phyloP scores from a whole-genome alignment of 1,284 basidiomycete genomes.

The Entoloma clypeatum region DNA sequence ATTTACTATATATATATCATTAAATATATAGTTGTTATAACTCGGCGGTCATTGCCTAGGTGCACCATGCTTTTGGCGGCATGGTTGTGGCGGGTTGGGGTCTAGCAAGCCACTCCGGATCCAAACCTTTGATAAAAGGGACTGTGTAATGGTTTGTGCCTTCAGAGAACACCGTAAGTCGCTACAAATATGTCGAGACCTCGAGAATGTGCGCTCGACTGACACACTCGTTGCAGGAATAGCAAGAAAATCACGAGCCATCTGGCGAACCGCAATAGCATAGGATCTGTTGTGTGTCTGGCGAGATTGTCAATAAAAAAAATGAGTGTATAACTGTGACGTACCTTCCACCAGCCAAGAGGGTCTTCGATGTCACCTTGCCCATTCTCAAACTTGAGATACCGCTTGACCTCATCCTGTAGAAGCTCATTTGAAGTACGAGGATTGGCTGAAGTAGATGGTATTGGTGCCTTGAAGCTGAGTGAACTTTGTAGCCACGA shows the following conservation, averaged over 20 bases:
- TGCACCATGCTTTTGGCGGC: no score
- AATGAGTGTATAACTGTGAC: background rate
- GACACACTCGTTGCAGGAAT: conserved; percentile 33
- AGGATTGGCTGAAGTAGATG: background rate
- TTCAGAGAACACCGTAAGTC: conserved; percentile 27
- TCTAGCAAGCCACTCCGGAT: no score
- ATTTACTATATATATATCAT: no score
- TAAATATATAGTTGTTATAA: no score
- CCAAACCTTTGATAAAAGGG: no score
- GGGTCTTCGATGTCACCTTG: conserved; percentile 7
- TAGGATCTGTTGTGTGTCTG: conserved; percentile 14
- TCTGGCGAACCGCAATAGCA: conserved; percentile 24
- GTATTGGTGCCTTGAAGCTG: no score
- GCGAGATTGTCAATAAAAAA: background rate
- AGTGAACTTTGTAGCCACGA: no score
- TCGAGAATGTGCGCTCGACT: conserved; percentile 31
- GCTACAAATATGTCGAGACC: conserved; percentile 28
- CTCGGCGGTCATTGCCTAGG: no score
- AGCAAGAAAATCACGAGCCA: conserved; percentile 31
- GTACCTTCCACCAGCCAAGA: conserved; percentile 13
- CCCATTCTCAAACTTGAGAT: conserved; percentile 13
- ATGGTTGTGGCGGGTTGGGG: no score
- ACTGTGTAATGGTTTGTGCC: conserved; percentile 29
- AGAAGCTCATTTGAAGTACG: background rate
- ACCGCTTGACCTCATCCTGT: conserved; percentile 9